Evolutionary conservation across 2,329 filamentous ascomycete species (phyloP).

Genomic region (Penicillium oxalicum): DNA sequence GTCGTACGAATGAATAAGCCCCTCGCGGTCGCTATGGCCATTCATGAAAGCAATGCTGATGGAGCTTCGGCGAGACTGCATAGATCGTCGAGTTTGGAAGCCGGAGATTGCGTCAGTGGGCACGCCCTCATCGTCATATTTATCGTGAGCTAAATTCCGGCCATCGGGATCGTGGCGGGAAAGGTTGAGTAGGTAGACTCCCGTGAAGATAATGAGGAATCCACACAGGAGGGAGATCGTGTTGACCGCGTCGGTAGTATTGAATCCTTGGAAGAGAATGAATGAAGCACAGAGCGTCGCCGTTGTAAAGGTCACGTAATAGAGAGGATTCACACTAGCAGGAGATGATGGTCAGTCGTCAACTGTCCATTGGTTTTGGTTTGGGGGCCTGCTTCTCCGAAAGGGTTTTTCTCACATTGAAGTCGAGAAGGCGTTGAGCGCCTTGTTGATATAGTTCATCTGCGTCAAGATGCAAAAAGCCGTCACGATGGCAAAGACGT

Average conservation of each 20-base stretch:
- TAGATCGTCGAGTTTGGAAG: constrained; percentile 82
- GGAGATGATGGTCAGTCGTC: constrained; percentile 3
- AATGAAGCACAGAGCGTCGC: constrained; percentile 91
- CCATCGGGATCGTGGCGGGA: constrained; percentile 87
- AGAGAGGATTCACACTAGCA: constrained; percentile 80
- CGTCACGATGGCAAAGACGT: constrained; percentile 93
- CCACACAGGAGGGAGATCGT: constrained; percentile 87
- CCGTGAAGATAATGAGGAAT: constrained; percentile 90
- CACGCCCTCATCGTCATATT: constrained; percentile 57
- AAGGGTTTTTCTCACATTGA: constrained; percentile 68
- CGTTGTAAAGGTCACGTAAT: constrained; percentile 97
- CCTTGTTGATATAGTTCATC: constrained; percentile 99
- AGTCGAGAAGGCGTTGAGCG: constrained; percentile 89
- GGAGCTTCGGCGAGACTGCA: constrained; percentile 76
- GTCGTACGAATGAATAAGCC: constrained; percentile 83
- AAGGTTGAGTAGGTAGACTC: constrained; percentile 93
- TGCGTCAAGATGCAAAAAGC: constrained; percentile 92
- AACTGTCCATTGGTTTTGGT: not conserved
- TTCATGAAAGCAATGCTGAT: constrained; percentile 55
- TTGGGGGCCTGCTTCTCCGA: too few relatives aligned
- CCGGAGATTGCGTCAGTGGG: constrained; percentile 89
- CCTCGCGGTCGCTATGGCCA: constrained; percentile 62
- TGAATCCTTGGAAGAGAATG: constrained; percentile 93
- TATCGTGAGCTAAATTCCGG: constrained; percentile 57
- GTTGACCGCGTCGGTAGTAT: constrained; percentile 85